Evolutionary conservation across 1,284 basidiomycete species (phyloP).

Genomic region (Microbotryomycetes sp.): DNA sequence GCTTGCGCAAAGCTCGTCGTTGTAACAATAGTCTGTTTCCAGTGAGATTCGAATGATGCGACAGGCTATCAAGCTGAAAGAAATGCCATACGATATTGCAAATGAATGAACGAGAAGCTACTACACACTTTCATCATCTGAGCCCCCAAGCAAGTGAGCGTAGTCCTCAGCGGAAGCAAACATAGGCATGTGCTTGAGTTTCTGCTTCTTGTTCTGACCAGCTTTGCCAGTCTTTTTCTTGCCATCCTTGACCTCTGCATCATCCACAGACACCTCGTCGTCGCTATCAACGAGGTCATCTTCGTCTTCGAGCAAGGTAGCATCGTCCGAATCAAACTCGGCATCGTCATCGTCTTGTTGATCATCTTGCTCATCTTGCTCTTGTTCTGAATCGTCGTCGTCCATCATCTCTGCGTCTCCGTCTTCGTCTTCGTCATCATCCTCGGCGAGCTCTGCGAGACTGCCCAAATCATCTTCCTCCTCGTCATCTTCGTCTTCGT

Average conservation of each 20-base stretch:
- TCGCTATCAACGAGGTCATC: constrained; percentile 35
- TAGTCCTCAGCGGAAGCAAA: constrained; percentile 97
- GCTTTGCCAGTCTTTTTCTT: constrained; percentile 51
- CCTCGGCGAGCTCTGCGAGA: too few relatives aligned
- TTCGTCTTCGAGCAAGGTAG: constrained; percentile 35
- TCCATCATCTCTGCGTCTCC: constrained; percentile 64
- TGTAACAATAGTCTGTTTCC: background rate
- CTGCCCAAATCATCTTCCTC: background rate
- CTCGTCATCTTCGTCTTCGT: background rate
- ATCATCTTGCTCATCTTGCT: constrained; percentile 54
- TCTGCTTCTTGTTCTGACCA: constrained; percentile 60
- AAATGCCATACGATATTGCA: too few relatives aligned
- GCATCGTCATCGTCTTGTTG: constrained; percentile 32
- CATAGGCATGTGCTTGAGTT: constrained; percentile 65
- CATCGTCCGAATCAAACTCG: constrained; percentile 32
- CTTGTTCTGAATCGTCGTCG: constrained; percentile 61
- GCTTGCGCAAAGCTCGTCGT: background rate
- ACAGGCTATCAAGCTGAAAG: too few relatives aligned
- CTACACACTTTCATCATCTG: constrained; percentile 43
- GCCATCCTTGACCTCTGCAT: constrained; percentile 47
- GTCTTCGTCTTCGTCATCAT: constrained; percentile 62
- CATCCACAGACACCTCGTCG: constrained; percentile 36
- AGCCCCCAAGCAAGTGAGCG: constrained; percentile 80
- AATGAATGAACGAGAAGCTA: too few relatives aligned
- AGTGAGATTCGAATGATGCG: too few relatives aligned